phyloP scores from a whole-genome alignment of 2,329 filamentous ascomycete genomes.

The Fusarium falciforme region DNA sequence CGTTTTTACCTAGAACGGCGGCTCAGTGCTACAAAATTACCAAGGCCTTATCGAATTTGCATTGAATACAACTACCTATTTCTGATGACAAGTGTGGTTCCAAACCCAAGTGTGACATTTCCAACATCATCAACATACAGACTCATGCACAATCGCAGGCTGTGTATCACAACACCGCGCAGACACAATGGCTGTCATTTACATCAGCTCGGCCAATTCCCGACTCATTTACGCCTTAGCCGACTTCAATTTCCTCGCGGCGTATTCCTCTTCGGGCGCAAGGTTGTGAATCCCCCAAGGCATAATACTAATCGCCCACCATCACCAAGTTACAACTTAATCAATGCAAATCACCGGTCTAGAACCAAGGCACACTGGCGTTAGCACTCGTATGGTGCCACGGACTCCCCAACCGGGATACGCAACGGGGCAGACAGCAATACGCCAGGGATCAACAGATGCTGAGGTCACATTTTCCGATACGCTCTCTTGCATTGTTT shows the following conservation, averaged over 20 bases:
- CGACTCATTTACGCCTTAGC: neutral
- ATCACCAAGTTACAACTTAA: neutral
- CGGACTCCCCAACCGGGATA: constrained; percentile 57
- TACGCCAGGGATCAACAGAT: constrained; percentile 42
- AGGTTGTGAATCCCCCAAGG: neutral
- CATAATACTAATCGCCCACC: neutral
- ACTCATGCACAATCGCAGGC: neutral
- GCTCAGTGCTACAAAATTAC: neutral
- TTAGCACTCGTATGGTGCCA: constrained; percentile 8
- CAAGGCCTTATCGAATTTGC: neutral
- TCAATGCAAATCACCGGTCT: constrained; percentile 67
- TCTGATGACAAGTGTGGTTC: neutral
- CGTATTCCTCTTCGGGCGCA: neutral
- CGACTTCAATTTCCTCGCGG: neutral
- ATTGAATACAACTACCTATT: neutral
- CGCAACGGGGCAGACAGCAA: constrained; percentile 58
- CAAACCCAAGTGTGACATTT: neutral
- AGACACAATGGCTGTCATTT: neutral
- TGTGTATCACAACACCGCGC: neutral
- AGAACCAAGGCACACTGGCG: constrained; percentile 2
- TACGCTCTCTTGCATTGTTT: constrained; percentile 60
- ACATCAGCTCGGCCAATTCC: neutral
- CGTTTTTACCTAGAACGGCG: neutral
- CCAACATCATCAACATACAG: neutral
- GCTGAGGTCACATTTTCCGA: constrained; percentile 64